A percentile compares a stretch with the other conserved stretches of the same genome.
Conservation (phyloP, 371 early-diverging fungal genomes). For the Nosema muscidifuracis region DNA sequence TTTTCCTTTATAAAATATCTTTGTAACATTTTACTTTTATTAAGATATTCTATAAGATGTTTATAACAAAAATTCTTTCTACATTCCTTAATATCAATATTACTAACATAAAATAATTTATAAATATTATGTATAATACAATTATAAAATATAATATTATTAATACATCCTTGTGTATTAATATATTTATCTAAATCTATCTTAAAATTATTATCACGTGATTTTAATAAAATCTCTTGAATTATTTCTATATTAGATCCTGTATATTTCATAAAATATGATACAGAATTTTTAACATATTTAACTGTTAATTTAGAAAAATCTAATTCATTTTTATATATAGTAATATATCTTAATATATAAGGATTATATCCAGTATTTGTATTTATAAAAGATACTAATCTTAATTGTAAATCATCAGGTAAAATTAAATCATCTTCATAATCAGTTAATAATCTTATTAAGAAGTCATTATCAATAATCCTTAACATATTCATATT, state of each 20-base stretch:
- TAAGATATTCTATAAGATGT: not conserved
- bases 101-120: not conserved
- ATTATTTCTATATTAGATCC: not conserved
- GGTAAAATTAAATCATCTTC: not conserved
- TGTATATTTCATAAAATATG: not conserved
- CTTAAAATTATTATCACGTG: not conserved
- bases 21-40: not conserved
- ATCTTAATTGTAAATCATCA: not conserved
- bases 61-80: not conserved
- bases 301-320: not conserved
- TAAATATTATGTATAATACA: not conserved
- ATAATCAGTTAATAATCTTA: not conserved
- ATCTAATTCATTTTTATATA: not conserved
- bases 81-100: not conserved
- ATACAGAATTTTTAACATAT: not conserved
- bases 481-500: not conserved
- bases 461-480: not conserved
- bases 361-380: not conserved
- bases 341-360: not conserved
- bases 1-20: not conserved
- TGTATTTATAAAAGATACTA: not conserved
- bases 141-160: slow-evolving; percentile 4
- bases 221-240: not conserved
- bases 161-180: slow-evolving; percentile 8
- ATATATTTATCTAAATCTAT: not conserved